phyloP scores from a whole-genome alignment of 768 basidiomycete species.

The Termitomyces sp. region DNA sequence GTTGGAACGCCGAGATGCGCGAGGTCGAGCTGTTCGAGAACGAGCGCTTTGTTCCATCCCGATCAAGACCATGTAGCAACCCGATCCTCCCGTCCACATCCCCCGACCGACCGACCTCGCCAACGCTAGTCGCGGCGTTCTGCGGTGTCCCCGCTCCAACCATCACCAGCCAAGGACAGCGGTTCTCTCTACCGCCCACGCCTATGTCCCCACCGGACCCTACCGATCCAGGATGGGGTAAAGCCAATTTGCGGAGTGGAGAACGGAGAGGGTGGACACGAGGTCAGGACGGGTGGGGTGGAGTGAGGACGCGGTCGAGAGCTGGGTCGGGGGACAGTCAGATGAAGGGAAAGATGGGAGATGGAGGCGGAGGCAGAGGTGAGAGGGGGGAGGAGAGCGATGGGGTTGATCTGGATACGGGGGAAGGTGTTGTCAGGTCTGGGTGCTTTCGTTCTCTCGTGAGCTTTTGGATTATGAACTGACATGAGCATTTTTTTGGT shows the following conservation, averaged over 20 bases:
- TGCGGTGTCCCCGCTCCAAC: background rate
- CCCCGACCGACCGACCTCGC: background rate
- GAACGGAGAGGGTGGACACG: constrained; percentile 72
- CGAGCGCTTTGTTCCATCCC: constrained; percentile 46
- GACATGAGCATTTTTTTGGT: background rate
- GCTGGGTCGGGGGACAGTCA: constrained; percentile 1
- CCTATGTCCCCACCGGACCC: constrained; percentile 1
- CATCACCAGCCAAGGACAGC: background rate
- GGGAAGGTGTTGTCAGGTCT: constrained; percentile 61
- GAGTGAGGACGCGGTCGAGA: constrained; percentile 26
- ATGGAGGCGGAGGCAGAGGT: constrained; percentile 40
- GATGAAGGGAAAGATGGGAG: constrained; percentile 34
- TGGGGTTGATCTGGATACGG: constrained; percentile 12
- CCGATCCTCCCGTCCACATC: background rate
- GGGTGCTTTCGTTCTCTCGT: constrained; percentile 20
- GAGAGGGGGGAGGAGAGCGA: constrained; percentile 31
- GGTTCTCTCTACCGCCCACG: background rate
- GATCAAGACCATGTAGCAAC: background rate
- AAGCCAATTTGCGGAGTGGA: constrained; percentile 34
- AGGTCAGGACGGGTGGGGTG: constrained; percentile 69
- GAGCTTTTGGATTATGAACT: constrained; percentile 6
- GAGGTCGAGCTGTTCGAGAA: constrained; percentile 82
- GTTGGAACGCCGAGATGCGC: constrained; percentile 62
- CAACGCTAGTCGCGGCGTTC: background rate
- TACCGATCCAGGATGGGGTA: constrained; percentile 34